A percentile compares a stretch with the other conserved stretches of the same genome.
phyloP scores from a whole-genome alignment of 208 protist genomes.

The Crithidia expoeki region DNA sequence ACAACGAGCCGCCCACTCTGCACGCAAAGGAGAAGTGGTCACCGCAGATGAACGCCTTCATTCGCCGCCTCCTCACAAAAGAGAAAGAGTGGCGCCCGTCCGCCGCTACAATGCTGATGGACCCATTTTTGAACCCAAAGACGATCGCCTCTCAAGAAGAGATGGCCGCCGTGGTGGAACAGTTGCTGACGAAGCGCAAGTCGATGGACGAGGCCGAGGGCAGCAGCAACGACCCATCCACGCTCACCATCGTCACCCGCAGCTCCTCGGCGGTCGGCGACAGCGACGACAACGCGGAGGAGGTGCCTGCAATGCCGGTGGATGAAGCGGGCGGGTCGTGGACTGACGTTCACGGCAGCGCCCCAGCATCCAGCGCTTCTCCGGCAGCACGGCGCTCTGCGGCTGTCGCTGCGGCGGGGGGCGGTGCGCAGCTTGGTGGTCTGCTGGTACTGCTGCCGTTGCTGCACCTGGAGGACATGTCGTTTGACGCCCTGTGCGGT shows the following conservation, averaged over 20 bases:
- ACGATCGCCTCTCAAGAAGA: conserved; percentile 66
- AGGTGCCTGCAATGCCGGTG: conserved; percentile 22
- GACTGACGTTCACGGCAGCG: conserved; percentile 24
- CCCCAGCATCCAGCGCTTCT: conserved; percentile 1
- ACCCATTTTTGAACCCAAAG: conserved; percentile 72
- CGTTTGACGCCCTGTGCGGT: conserved; percentile 67
- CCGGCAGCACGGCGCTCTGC: conserved; percentile 12
- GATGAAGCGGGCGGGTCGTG: conserved; percentile 25
- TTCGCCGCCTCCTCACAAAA: conserved; percentile 80
- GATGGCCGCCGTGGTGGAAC: conserved; percentile 62
- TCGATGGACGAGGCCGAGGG: conserved; percentile 37
- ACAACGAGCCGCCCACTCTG: conserved; percentile 76
- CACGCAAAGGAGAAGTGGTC: conserved; percentile 86
- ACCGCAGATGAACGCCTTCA: conserved; percentile 85
- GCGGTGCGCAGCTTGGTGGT: conserved; percentile 31
- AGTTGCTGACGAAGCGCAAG: conserved; percentile 53
- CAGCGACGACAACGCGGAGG: conserved; percentile 23
- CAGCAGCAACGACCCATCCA: conserved; percentile 22
- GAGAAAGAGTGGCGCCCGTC: conserved; percentile 75
- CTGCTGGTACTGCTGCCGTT: conserved; percentile 45
- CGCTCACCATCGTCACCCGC: conserved; percentile 36
- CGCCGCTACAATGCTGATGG: conserved; percentile 75
- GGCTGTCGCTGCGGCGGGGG: conserved; percentile 9
- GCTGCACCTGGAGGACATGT: conserved; percentile 69
- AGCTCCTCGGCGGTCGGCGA: conserved; percentile 23